phyloP scores from a whole-genome alignment of 768 basidiomycete genomes.

The Royoungia palumana region DNA sequence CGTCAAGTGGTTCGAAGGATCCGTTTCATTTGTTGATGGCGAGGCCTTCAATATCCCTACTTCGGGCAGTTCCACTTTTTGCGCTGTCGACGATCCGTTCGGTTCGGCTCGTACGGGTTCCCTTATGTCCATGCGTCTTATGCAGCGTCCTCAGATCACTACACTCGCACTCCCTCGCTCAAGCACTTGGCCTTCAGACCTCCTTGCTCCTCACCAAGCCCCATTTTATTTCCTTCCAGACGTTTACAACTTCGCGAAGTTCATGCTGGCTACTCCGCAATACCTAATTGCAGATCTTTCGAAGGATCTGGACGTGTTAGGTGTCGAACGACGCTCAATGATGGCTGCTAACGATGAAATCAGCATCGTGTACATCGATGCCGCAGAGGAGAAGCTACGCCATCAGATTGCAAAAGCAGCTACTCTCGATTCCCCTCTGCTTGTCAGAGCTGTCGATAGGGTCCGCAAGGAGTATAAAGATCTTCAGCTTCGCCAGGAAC shows the following conservation, averaged over 20 bases:
- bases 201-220: slow-evolving; percentile 86
- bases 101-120: slow-evolving; percentile 53
- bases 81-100: slow-evolving; percentile 34
- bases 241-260: slow-evolving; percentile 81
- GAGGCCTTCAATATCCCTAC: slow-evolving; percentile 25
- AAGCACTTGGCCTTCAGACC: slow-evolving; percentile 88
- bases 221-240: slow-evolving; percentile 97
- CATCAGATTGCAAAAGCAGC: slow-evolving; percentile 76
- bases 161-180: slow-evolving; percentile 94
- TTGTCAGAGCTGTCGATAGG: slow-evolving; percentile 64
- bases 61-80: slow-evolving; percentile 46
- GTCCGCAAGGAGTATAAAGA: slow-evolving; percentile 55
- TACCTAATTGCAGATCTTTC: slow-evolving; percentile 76
- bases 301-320: slow-evolving; percentile 69
- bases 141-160: slow-evolving; percentile 91
- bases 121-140: slow-evolving; percentile 76
- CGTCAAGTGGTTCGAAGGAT: slow-evolving; percentile 84
- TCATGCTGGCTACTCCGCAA: slow-evolving; percentile 92
- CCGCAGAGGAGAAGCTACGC: slow-evolving; percentile 71
- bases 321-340: slow-evolving; percentile 63
- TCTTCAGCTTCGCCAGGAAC: slow-evolving; percentile 41
- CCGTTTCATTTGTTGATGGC: slow-evolving; percentile 32
- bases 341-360: slow-evolving; percentile 70
- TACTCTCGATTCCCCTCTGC: slow-evolving; percentile 66
- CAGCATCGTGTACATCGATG: slow-evolving; percentile 74